A percentile compares a stretch with the other conserved stretches of the same genome.
Conservation (phyloP, 148 eudicot species). For the Oxyria digyna region DNA sequence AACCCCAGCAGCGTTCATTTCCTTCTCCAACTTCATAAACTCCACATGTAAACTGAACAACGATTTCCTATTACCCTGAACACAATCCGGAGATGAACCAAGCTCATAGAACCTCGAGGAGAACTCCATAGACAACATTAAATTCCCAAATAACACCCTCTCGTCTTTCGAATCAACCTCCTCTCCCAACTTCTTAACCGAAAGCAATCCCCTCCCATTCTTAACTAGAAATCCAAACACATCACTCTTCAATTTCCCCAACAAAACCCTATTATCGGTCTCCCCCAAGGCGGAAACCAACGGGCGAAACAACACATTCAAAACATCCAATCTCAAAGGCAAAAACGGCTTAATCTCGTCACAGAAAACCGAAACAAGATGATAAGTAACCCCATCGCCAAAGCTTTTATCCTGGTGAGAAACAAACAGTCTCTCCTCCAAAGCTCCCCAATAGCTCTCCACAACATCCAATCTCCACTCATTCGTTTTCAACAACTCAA, state of each 20-base stretch:
- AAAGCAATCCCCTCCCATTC: slow-evolving; percentile 44
- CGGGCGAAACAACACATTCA: slow-evolving; percentile 43
- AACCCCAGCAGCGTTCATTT: slow-evolving; percentile 36
- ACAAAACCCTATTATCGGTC: slow-evolving; percentile 51
- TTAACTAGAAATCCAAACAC: slow-evolving; percentile 50
- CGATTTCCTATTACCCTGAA: slow-evolving; percentile 86
- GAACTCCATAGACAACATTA: slow-evolving; percentile 49
- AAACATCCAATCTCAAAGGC: slow-evolving; percentile 41
- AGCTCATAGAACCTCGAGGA: slow-evolving; percentile 40
- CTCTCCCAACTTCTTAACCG: slow-evolving; percentile 25
- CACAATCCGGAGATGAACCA: slow-evolving; percentile 48
- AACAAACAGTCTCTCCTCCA: slow-evolving; percentile 38
- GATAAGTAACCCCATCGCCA: slow-evolving; percentile 77
- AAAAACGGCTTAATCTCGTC: slow-evolving; percentile 60
- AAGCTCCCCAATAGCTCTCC: slow-evolving; percentile 22
- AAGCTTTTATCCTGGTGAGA: slow-evolving; percentile 27
- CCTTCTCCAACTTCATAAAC: slow-evolving; percentile 83
- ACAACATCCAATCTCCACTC: slow-evolving; percentile 49
- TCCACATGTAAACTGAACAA: slow-evolving; percentile 49
- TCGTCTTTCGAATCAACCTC: slow-evolving; percentile 27
- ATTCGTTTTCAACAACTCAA: slow-evolving; percentile 34
- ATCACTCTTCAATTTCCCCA: slow-evolving; percentile 49
- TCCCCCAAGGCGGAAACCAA: slow-evolving; percentile 34
- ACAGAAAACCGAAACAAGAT: slow-evolving; percentile 54
- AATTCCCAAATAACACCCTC: slow-evolving; percentile 31